A percentile compares a stretch with the other conserved stretches of the same genome.
phyloP scores from a whole-genome alignment of 2,329 filamentous ascomycete genomes.

The Alternaria arbusti region DNA sequence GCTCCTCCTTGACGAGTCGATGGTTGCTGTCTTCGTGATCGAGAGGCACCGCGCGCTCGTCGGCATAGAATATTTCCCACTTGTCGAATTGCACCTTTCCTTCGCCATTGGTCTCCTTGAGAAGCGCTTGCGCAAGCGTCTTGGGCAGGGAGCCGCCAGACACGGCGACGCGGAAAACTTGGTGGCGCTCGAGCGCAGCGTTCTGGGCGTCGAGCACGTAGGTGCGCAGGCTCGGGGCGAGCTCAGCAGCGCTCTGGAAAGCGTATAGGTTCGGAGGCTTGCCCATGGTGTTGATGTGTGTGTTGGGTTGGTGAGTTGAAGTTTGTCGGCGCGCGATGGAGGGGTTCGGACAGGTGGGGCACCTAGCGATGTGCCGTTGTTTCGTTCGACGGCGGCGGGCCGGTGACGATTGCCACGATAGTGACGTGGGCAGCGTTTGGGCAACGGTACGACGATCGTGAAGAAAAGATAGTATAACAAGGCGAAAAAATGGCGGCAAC shows the following conservation, averaged over 20 bases:
- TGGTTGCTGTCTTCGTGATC: constrained; percentile 96
- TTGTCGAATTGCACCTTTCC: constrained; percentile 78
- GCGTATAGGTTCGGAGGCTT: constrained; percentile 72
- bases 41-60: constrained; percentile 92
- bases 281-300: constrained; percentile 39
- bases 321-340: constrained; percentile 17
- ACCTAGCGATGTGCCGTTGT: constrained; percentile 9
- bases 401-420: constrained; percentile 16
- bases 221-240: constrained; percentile 78
- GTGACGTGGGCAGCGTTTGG: constrained; percentile 19
- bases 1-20: constrained; percentile 81
- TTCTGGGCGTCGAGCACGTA: constrained; percentile 86
- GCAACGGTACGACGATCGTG: constrained; percentile 1
- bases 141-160: constrained; percentile 93
- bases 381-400: constrained; percentile 18
- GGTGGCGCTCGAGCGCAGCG: constrained; percentile 78
- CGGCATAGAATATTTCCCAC: constrained; percentile 99
- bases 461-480: background rate
- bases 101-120: constrained; percentile 61
- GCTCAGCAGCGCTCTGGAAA: constrained; percentile 71
- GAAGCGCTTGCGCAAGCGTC: constrained; percentile 82
- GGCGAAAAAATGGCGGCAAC: background rate
- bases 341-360: constrained; percentile 20
- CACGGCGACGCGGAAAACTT: constrained; percentile 86
- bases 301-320: constrained; percentile 13